A percentile compares a stretch with the other conserved stretches of the same genome.
phyloP scores from a whole-genome alignment of 129 eudicot species.

The Chrysanthemum lavandulifolium region DNA sequence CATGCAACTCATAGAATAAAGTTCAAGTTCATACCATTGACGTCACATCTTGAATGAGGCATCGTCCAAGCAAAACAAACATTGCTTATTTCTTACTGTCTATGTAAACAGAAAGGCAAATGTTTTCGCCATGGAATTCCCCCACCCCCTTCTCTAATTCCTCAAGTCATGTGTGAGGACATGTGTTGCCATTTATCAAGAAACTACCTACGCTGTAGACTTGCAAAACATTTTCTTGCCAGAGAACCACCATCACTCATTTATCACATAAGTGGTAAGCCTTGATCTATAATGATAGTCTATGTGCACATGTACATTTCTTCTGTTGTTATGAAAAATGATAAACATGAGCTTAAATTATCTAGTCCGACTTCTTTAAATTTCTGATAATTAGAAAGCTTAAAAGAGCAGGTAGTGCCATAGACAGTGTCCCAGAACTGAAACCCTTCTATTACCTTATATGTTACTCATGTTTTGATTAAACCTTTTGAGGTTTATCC shows the following conservation, averaged over 20 bases:
- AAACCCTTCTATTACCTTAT: too few relatives aligned
- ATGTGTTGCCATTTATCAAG: slow-evolving; percentile 1
- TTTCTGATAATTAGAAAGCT: too few relatives aligned
- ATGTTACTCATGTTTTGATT: too few relatives aligned
- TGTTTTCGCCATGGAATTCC: slow-evolving; percentile 4
- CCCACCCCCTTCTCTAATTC: slow-evolving; percentile 9
- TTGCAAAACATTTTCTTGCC: not conserved
- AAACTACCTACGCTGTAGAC: slow-evolving; percentile 5
- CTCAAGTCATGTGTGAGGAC: slow-evolving; percentile 10
- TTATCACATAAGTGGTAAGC: not conserved
- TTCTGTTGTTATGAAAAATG: not conserved
- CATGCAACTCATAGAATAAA: not conserved
- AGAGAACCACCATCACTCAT: slow-evolving; percentile 6
- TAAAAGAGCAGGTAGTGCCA: too few relatives aligned
- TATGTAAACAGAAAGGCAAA: not conserved
- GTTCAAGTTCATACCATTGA: not conserved
- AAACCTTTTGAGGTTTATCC: too few relatives aligned
- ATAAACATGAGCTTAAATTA: too few relatives aligned
- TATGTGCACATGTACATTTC: not conserved
- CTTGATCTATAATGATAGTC: not conserved
- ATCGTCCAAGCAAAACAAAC: slow-evolving; percentile 4
- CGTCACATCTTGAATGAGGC: not conserved
- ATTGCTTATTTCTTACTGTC: not conserved
- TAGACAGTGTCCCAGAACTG: too few relatives aligned
- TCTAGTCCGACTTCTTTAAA: too few relatives aligned